Base-by-base conservation (phyloP, 345 rosid genomes). In the Rhizophora apiculata region DNA sequence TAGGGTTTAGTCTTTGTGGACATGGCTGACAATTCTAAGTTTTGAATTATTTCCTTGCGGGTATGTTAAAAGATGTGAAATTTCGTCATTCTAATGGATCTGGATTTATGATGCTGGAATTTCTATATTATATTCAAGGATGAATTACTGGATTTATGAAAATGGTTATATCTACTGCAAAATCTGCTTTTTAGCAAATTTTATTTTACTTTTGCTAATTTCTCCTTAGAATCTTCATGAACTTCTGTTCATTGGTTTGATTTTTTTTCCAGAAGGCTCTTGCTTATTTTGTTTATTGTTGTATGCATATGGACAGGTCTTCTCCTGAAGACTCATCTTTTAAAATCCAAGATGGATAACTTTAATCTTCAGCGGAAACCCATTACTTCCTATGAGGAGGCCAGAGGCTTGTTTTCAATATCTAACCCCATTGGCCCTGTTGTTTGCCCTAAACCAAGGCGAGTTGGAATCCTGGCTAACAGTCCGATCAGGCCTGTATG, bases 371-470 rank as follows among this genome's bases (percentile, higher is more conserved):
- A 88, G 88, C 87, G 84, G 87, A 87, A 85, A 84, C 90, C 91
- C 80, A 76, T 80, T 61, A 68, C 82, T 46, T 72, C 84, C 52
- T 70, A 74, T 55, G 91, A 88, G 52, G 96, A 84, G 72, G 70
- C 79, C 76, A 73, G 82, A 72, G 85, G 92, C 52, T 68, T 71
- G 72, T 76, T 82, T 62, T 69, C 91, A 4, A 74, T 74, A 15
- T 76, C 57, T 58, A 90, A 87, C 59, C 81, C 70, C 43, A 85
- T 73, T 83, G 93, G 81, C 56, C 72, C 82, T 20, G 80, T 95
- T 37, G 81, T 88, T 75, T 91, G 96, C 70, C 99, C 97, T n/a
- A 95, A 84, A 85, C 99, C 97, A 52, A 89, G 90, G 30, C 88
- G 93, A 10, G 75, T 86, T 46, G 88, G 90, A 54, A 56, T 71